Evolutionary conservation across 2,329 filamentous ascomycete species (phyloP).

Genomic region (Aspergillus ochraceus): DNA sequence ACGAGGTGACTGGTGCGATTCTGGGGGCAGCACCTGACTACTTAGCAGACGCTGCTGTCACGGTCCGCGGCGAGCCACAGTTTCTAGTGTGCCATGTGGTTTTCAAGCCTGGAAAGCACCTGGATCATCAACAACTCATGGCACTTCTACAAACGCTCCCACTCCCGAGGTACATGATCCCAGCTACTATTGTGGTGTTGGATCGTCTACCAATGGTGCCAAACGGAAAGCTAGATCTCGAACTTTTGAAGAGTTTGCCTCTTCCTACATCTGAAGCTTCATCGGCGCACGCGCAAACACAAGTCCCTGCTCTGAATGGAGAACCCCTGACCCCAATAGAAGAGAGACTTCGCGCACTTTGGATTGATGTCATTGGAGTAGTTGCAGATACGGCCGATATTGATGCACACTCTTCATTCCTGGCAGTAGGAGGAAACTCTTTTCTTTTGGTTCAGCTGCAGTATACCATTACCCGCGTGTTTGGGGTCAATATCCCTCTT

Average conservation of each 20-base stretch:
- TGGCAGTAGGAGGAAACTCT: not conserved
- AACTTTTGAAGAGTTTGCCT: not conserved
- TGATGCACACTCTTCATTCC: not conserved
- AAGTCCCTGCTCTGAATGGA: not conserved
- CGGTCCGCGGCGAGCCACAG: not conserved
- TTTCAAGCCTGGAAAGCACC: not conserved
- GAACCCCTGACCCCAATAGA: not conserved
- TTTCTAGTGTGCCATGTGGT: not conserved
- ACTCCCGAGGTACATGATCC: not conserved
- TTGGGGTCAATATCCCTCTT: not conserved
- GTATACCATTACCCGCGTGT: not conserved
- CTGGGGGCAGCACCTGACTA: not conserved
- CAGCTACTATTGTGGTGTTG: not conserved
- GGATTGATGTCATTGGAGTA: not conserved
- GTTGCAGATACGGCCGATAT: not conserved
- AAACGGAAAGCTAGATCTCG: not conserved
- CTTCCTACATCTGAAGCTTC: not conserved
- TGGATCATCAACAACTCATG: not conserved
- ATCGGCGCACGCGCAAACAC: not conserved
- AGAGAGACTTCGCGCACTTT: not conserved
- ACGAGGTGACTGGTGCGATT: not conserved
- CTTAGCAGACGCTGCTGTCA: not conserved
- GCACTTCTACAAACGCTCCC: not conserved
- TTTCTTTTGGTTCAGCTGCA: not conserved
- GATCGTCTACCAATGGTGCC: not conserved